phyloP scores from a whole-genome alignment of 1,284 basidiomycete species.

The Tilletiopsis washingtonensis region DNA sequence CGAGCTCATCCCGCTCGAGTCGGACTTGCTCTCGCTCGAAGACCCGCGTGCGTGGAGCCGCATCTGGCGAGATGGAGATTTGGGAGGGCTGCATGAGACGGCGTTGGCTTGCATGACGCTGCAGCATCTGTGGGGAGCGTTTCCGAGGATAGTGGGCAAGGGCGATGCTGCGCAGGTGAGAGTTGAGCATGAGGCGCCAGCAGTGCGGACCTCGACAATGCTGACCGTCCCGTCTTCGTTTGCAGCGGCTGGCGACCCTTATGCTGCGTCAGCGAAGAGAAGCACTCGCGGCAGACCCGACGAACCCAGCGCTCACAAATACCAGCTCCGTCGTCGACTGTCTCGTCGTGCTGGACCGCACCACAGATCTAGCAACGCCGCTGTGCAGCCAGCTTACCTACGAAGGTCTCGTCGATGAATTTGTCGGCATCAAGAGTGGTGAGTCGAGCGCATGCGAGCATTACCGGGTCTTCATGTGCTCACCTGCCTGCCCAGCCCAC shows the following conservation, averaged over 20 bases:
- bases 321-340: constrained; percentile 61
- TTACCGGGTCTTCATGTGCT: neutral
- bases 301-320: constrained; percentile 27
- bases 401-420: constrained; percentile 88
- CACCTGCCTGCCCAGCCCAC: constrained; percentile 57
- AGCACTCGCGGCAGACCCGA: constrained; percentile 45
- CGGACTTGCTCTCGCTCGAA: constrained; percentile 55
- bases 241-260: constrained; percentile 72
- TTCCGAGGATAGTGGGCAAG: constrained; percentile 87
- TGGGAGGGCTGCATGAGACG: constrained; percentile 79
- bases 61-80: constrained; percentile 72
- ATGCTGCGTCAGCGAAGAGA: constrained; percentile 58
- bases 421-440: constrained; percentile 75
- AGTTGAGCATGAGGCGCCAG: too few species aligned
- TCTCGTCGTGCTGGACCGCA: constrained; percentile 79
- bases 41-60: constrained; percentile 27
- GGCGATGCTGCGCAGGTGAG: constrained; percentile 78
- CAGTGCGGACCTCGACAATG: too few species aligned
- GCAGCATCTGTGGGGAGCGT: constrained; percentile 77
- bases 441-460: constrained; percentile 51
- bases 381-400: constrained; percentile 94
- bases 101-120: constrained; percentile 76
- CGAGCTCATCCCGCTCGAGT: constrained; percentile 84
- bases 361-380: constrained; percentile 91
- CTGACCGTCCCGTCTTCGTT: too few species aligned